Percentiles rank a stretch among this genome's conserved stretches.
These are phyloP conservation scores for Dothidotthia symphoricarpi DNA, from an alignment of 2,329 filamentous ascomycete genomes.

Conservation along the genomic window DNA sequence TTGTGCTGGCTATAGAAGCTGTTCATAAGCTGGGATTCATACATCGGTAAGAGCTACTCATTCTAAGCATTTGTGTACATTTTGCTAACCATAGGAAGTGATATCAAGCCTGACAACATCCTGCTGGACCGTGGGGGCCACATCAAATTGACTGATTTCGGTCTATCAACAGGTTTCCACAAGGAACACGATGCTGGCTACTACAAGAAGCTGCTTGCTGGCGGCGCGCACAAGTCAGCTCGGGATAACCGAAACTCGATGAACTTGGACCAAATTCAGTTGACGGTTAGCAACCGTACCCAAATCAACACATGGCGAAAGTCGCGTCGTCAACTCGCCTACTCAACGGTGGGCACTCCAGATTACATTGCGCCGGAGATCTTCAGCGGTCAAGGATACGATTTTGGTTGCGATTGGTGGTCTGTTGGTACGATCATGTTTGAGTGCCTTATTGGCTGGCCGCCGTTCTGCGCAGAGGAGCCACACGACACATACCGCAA, in stretches of 20 bases:
- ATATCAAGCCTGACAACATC: constrained; percentile 99
- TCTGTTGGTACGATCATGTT: constrained; percentile 99
- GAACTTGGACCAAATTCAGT: constrained; percentile 94
- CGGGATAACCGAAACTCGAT: constrained; percentile 81
- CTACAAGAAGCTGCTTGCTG: constrained; percentile 92
- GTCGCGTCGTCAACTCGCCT: constrained; percentile 91
- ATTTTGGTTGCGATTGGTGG: constrained; percentile 99
- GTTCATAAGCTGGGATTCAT: constrained; percentile 98
- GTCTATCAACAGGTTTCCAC: constrained; percentile 95
- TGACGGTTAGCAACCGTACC: constrained; percentile 95
- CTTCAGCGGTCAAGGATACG: constrained; percentile 94
- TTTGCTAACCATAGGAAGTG: constrained; percentile 56
- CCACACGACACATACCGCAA: constrained; percentile 97
- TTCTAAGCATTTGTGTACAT: not conserved
- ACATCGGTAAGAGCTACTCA: constrained; percentile 68
- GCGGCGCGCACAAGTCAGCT: constrained; percentile 49
- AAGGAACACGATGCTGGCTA: constrained; percentile 98
- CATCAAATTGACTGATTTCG: constrained; percentile 97
- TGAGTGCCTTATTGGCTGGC: constrained; percentile 97
- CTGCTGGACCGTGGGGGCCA: constrained; percentile 91
- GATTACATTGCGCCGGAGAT: constrained; percentile 99
- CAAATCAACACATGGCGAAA: constrained; percentile 99
- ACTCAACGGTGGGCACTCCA: constrained; percentile 95
- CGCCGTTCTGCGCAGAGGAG: constrained; percentile 97
- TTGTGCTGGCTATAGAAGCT: constrained; percentile 96